phyloP scores from a whole-genome alignment of 192 early-diverging fungal species.

The Globomyces pollinis-pini region DNA sequence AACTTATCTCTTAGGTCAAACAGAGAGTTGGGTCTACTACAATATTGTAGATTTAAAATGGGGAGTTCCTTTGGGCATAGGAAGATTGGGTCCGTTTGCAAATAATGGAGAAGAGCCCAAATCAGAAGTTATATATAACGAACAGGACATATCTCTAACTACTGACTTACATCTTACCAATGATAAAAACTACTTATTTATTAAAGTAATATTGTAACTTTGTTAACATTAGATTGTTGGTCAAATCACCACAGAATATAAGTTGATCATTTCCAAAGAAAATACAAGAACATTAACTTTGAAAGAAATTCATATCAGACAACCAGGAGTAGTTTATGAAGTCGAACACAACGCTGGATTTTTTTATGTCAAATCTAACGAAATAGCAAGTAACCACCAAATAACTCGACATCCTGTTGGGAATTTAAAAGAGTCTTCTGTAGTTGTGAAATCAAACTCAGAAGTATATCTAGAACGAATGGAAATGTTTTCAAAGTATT shows the following conservation, averaged over 20 bases:
- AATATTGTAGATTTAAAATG: slow-evolving; percentile 25
- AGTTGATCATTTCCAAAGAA: not conserved
- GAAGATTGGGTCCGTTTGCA: slow-evolving; percentile 1
- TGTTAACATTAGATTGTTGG: no score
- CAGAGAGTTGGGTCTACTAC: slow-evolving; percentile 26
- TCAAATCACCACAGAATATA: slow-evolving; percentile 28
- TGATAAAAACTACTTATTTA: slow-evolving; percentile 20
- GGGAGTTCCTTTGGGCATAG: slow-evolving; percentile 23
- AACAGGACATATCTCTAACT: slow-evolving; percentile 25
- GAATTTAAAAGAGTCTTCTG: slow-evolving; percentile 5
- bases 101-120: not conserved
- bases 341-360: slow-evolving; percentile 14
- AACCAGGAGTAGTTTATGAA: slow-evolving; percentile 16
- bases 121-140: slow-evolving; percentile 25
- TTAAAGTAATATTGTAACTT: no score
- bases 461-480: slow-evolving; percentile 22
- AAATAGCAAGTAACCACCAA: slow-evolving; percentile 10
- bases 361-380: slow-evolving; percentile 26
- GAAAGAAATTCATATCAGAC: not conserved
- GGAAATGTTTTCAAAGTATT: slow-evolving; percentile 13
- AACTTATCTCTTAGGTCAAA: not conserved
- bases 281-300: not conserved
- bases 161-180: slow-evolving; percentile 20
- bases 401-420: not conserved
- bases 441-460: not conserved